Evolutionary conservation across 306 rosid genomes (phyloP).

Genomic region (Begonia masoniana): DNA sequence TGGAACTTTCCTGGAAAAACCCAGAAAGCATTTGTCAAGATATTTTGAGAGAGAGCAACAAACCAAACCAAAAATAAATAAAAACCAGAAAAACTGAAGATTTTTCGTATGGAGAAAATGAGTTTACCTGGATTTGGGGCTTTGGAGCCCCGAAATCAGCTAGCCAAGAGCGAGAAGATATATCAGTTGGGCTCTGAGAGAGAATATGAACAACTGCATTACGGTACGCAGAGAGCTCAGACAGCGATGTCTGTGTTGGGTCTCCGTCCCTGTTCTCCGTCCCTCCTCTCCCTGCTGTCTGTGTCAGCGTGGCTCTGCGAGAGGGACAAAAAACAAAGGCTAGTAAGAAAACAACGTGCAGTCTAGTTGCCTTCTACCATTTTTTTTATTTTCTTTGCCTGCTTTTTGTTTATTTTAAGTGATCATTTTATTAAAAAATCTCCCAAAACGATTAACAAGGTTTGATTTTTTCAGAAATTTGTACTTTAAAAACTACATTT

Average conservation of each 20-base stretch:
- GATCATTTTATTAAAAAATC: too few relatives aligned
- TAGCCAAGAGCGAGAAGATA: background rate
- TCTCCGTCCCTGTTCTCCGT: slow-evolving; percentile 17
- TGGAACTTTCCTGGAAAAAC: slow-evolving; percentile 12
- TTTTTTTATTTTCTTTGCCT: too few relatives aligned
- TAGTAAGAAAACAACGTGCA: too few relatives aligned
- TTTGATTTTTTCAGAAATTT: too few relatives aligned
- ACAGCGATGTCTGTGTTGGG: slow-evolving; percentile 39
- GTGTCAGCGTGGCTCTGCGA: slow-evolving; percentile 7
- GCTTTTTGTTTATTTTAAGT: too few relatives aligned
- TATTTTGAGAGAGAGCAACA: background rate
- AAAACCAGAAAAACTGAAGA: background rate
- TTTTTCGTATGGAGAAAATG: too few relatives aligned
- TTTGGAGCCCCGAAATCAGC: slow-evolving; percentile 24
- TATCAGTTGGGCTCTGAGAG: slow-evolving; percentile 1
- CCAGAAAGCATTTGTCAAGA: slow-evolving; percentile 8
- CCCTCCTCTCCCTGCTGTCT: background rate
- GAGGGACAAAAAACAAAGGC: background rate
- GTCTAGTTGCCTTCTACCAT: too few relatives aligned
- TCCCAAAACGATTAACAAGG: too few relatives aligned
- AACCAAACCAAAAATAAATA: background rate
- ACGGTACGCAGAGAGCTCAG: slow-evolving; percentile 17
- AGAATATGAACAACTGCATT: slow-evolving; percentile 1
- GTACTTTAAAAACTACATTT: too few relatives aligned
- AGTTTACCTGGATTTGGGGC: slow-evolving; percentile 2